Conservation (phyloP, 768 basidiomycete genomes). For the Rhodocollybia butyracea region DNA sequence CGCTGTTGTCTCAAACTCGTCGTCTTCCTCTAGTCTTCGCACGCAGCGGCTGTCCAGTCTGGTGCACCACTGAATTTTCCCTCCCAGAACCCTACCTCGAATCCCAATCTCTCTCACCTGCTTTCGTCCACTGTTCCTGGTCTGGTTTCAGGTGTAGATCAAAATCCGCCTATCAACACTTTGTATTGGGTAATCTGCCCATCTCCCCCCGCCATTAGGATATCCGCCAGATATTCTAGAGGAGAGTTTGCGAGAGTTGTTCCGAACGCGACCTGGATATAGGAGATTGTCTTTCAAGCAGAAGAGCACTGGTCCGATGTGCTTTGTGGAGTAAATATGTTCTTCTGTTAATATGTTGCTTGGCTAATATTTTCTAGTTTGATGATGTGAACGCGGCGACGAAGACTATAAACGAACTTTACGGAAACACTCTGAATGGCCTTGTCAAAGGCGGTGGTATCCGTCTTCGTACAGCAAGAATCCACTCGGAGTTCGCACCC, state of each 20-base stretch:
- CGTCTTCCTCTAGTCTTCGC: neutral
- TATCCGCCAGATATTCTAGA: slow-evolving; percentile 82
- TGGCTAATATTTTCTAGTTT: slow-evolving; percentile 50
- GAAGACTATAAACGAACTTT: slow-evolving; percentile 83
- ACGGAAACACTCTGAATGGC: slow-evolving; percentile 88
- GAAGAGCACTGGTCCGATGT: slow-evolving; percentile 98
- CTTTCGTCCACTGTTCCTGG: neutral
- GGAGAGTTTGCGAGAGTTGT: slow-evolving; percentile 80
- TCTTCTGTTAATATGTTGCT: neutral
- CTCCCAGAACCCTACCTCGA: neutral
- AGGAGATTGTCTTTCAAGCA: slow-evolving; percentile 92
- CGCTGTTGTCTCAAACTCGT: neutral
- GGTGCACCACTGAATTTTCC: neutral
- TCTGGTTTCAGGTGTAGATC: slow-evolving; percentile 54
- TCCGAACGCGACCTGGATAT: slow-evolving; percentile 77
- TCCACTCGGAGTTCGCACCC: slow-evolving; percentile 88
- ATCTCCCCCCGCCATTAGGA: slow-evolving; percentile 70
- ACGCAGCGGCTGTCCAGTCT: neutral
- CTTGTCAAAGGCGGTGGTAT: slow-evolving; percentile 96
- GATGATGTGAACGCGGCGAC: slow-evolving; percentile 86
- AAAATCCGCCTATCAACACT: slow-evolving; percentile 98
- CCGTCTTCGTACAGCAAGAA: slow-evolving; percentile 98
- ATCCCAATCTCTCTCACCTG: neutral
- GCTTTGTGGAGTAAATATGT: slow-evolving; percentile 86
- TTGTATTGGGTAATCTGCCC: slow-evolving; percentile 98